Evolutionary conservation across 1,284 basidiomycete genomes (phyloP).

Genomic region (Rhodotorula glutinis): DNA sequence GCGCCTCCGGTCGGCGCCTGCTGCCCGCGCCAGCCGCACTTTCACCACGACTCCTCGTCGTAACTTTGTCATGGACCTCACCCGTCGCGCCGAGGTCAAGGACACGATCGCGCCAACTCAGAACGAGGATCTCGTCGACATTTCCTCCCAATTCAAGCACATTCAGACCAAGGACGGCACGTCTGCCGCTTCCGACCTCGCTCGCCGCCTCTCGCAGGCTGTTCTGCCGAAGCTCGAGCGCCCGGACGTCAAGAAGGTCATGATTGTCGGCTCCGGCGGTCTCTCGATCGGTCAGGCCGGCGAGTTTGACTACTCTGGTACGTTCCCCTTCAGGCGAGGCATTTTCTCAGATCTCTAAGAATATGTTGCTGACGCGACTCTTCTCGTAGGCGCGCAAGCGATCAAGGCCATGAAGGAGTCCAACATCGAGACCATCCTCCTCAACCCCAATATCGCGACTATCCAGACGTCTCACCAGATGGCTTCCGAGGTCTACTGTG

Average conservation of each 20-base stretch:
- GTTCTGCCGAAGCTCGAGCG: conserved; percentile 81
- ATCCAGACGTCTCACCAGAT: conserved; percentile 90
- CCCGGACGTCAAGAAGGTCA: conserved; percentile 89
- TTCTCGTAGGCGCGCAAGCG: conserved; percentile 70
- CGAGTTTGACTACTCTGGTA: conserved; percentile 98
- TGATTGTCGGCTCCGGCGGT: conserved; percentile 95
- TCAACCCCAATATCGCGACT: conserved; percentile 97
- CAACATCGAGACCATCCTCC: conserved; percentile 82
- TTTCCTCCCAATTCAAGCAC: conserved; percentile 41
- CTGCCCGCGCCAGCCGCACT: conserved; percentile 23
- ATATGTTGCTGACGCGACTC: too few species aligned
- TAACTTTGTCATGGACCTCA: conserved; percentile 23
- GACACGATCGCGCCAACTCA: conserved; percentile 10
- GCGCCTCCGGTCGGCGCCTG: conserved; percentile 17
- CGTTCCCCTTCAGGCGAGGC: neutral
- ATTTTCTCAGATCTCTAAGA: neutral
- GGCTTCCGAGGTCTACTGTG: conserved; percentile 88
- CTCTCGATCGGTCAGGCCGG: conserved; percentile 97
- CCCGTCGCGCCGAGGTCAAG: conserved; percentile 20
- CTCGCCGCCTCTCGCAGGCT: conserved; percentile 82
- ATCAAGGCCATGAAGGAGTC: conserved; percentile 97
- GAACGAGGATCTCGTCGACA: conserved; percentile 34
- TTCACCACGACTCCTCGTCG: conserved; percentile 25
- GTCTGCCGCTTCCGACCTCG: conserved; percentile 69
- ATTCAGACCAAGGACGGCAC: conserved; percentile 40